These are phyloP conservation scores for Xylariaceae sp. DNA, from an alignment of 2,329 filamentous ascomycete species.

Conservation along the genomic window DNA sequence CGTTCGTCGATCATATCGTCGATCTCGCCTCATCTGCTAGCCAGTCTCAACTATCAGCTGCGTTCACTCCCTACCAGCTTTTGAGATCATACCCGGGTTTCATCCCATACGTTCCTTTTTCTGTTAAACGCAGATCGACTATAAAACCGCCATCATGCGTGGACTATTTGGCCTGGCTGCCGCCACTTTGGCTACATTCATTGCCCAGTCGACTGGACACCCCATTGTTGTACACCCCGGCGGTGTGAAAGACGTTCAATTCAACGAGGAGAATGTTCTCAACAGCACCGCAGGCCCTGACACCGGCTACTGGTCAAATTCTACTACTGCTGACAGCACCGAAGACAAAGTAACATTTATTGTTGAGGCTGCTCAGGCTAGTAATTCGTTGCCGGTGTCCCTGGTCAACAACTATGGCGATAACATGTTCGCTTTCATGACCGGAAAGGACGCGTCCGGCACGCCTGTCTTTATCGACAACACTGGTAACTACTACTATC, in stretches of 20 bases:
- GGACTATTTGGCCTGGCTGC: conserved; percentile 11
- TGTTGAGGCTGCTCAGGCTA: conserved; percentile 1
- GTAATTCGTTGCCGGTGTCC: conserved; percentile 6
- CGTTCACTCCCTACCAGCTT: not conserved
- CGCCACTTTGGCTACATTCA: conserved; percentile 11
- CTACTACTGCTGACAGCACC: not conserved
- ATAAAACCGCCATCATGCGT: conserved; percentile 10
- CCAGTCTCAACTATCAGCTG: not conserved
- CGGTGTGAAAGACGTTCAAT: conserved; percentile 8
- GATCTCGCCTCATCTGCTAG: not conserved
- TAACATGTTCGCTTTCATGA: conserved; percentile 14
- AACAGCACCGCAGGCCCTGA: conserved; percentile 7
- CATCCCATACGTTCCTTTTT: not conserved
- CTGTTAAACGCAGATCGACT: not conserved
- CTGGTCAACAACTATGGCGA: conserved; percentile 13
- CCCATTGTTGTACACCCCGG: conserved; percentile 12
- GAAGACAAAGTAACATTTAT: not conserved
- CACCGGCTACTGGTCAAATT: not conserved
- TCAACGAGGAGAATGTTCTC: conserved; percentile 13
- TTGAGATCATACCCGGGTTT: not conserved
- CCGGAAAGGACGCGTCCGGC: conserved; percentile 6
- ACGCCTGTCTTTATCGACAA: conserved; percentile 8
- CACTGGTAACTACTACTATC: conserved; percentile 13
- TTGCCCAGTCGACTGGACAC: conserved; percentile 8
- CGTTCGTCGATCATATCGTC: not conserved